phyloP scores from a whole-genome alignment of 2,329 filamentous ascomycete genomes.

The Pseudogymnoascus sp. region DNA sequence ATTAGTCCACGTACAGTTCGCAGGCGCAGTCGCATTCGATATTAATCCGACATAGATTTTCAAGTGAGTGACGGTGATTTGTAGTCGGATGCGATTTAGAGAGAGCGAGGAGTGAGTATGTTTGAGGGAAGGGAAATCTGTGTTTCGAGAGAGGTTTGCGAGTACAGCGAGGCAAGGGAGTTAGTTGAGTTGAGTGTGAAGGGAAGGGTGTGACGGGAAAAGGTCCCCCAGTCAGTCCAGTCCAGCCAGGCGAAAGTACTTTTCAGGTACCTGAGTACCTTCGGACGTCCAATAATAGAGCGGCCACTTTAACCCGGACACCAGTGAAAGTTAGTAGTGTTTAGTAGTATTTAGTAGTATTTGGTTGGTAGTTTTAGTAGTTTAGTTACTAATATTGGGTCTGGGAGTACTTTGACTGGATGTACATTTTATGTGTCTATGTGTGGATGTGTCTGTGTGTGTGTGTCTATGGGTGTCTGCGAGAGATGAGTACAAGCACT shows the following conservation, averaged over 20 bases:
- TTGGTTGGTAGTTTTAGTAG: too few relatives aligned
- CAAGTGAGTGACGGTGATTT: neutral
- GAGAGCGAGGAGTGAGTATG: neutral
- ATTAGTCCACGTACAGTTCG: neutral
- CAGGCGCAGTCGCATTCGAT: neutral
- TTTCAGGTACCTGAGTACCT: neutral
- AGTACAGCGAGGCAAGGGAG: neutral
- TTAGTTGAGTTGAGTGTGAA: neutral
- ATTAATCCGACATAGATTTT: neutral
- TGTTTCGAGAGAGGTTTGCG: neutral
- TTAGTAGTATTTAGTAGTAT: too few relatives aligned
- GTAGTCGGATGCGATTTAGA: neutral
- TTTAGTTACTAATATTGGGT: neutral
- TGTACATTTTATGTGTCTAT: too few relatives aligned
- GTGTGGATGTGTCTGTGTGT: too few relatives aligned
- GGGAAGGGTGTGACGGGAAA: neutral
- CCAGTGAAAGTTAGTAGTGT: neutral
- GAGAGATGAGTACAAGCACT: neutral
- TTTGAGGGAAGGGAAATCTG: slow-evolving; percentile 3
- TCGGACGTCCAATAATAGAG: neutral
- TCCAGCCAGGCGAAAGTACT: neutral
- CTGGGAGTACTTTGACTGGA: too few relatives aligned
- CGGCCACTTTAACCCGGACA: neutral
- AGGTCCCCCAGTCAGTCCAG: neutral
- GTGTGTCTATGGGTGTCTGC: too few relatives aligned